Base-by-base conservation (phyloP, 2,329 filamentous ascomycete genomes). In the Ophioceras dolichostomum region DNA sequence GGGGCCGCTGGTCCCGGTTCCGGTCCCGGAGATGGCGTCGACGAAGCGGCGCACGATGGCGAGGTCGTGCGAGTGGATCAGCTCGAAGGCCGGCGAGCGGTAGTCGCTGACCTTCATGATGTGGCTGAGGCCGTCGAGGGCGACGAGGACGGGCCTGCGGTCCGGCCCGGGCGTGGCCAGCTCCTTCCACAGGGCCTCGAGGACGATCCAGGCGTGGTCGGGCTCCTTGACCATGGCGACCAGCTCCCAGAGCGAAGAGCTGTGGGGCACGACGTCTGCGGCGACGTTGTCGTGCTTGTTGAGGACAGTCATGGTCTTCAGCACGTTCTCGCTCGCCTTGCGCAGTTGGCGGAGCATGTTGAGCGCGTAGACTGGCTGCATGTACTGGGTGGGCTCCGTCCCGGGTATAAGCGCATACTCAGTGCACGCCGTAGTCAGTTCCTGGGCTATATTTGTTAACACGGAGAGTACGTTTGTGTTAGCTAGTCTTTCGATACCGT, bases 61-160 rank as follows among this genome's bases (percentile, higher is more conserved):
- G 21, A 98, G 70, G 51, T 96, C 83, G 59, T 94, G 85, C 20
- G 87, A 72, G 64, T 98, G 91, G 44, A 98, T 81, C 12, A 67
- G 68, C 43, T 84, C 72, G 49, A 75, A 82, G 18, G 81, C 66
- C 2, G 80, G 65, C 44, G 73, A 73, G 45, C 80, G 74, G 65
- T 96, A 98, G 32, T 73, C 75, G 44, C 79, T 85, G 27, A 76
- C 54, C 47, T 70, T 71, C 83, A 94, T 94, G 59, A 87, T 74
- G 62, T 91, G 83, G 38, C 76, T 69, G 26, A 96, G 66, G 37
- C 80, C 80, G 54, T 98, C 91, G 36, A 93, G 62, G 31, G 78
- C 64, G 47, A 95, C 69, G 35, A 96, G 65, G 41, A 95, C 67
- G 13, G 68, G 70, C 4, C 65, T 64, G 2, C 68, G 65, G 21